Evolutionary conservation across 179 eudicot species (phyloP), one percentile per base, ranked within the genome.

Genomic region (Silene coronaria): DNA sequence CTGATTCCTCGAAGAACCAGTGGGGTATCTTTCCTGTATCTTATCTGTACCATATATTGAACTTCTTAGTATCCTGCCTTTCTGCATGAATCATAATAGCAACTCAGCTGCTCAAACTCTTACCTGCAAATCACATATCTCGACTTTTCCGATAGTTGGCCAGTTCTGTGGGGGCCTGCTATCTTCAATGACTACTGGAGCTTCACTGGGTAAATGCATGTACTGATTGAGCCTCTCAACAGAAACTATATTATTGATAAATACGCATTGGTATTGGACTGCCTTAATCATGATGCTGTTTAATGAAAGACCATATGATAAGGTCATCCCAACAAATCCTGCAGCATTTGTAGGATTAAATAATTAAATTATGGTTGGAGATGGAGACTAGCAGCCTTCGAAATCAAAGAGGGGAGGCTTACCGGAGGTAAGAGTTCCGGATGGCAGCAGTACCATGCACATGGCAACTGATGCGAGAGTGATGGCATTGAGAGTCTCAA

Each of bases 161-260:
- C 97, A 91, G 68, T 81, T 83, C 59, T 58, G 59, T 58, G 90
- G 87, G 27, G 92, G 95, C 0, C 88, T 85, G 17, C 59, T 84
- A 46, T 79, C 86, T 74, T 89, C 85, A 76, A 91, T 79, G 38
- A 88, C 84, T 85, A 81, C 89, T 30, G 91, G 90, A 51, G 97
- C 91, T 79, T 91, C 95, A 71, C 92, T 88, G 6, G 92, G 88
- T 85, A 89, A 81, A 73, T 88, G 81, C 88, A 85, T 89, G 76
- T 90, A 90, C 65, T 91, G 97, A 70, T 87, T 78, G 22, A 90
- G 86, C 81, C 97, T 78, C 76, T 91, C 97, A 0, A 91, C 94
- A 11, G 92, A 89, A 27, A 90, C 83, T 42, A 89, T 89, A 59
- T 83, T 80, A 76, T 90, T 91, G 38, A 88, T 88, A 13, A 90